Evolutionary conservation across 1,284 basidiomycete genomes (phyloP), one percentile per base, ranked within the genome.

Genomic region (Mycocalia duriaeana): DNA sequence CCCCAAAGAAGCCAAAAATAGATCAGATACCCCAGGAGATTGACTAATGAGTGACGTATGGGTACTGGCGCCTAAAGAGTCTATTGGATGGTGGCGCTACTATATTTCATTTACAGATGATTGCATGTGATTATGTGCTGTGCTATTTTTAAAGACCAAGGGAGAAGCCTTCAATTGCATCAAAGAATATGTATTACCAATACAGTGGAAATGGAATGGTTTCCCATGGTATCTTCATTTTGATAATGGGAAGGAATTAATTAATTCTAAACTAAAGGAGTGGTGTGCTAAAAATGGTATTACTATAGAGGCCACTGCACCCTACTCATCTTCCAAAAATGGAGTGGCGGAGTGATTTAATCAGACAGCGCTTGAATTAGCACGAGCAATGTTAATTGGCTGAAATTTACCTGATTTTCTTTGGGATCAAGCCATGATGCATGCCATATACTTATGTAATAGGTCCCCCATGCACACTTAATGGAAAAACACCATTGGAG

Each of bases 321-420:
- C 65, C 1, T 62, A 72, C 52, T 67, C 70, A 24, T 60, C 67
- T 1, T 53, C 58, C 11, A 65, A 70, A 39, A 71, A 71, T 45
- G 68, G 70, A 19, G 59, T 67, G 34, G 66, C 68, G 0, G 69
- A 74, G 52, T 54, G 65, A 7, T 51, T 63, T n/a, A 71, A 69
- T 47, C 53, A 58, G 19, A 73, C 59, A 14, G 46, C 60, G 2
- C 24, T 64, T 8, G 57, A 64, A 43, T 46, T 58, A 2, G 54
- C 54, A 3, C 44, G 53, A 2, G 52, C 62, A 7, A 67, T 67
- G 65, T 25, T 67, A 3, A 52, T 58, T 35, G 58, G 22, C 20
- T 56, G 53, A 5, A 48, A 60, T 1, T 50, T 73, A 13, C 67
- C 68, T 3, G 42, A 45, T 6, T 63, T 50, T 42, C 54, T 72